These are phyloP conservation scores for Magnaporthiopsis poae DNA, from an alignment of 2,329 filamentous ascomycete genomes.

Conservation along the genomic window DNA sequence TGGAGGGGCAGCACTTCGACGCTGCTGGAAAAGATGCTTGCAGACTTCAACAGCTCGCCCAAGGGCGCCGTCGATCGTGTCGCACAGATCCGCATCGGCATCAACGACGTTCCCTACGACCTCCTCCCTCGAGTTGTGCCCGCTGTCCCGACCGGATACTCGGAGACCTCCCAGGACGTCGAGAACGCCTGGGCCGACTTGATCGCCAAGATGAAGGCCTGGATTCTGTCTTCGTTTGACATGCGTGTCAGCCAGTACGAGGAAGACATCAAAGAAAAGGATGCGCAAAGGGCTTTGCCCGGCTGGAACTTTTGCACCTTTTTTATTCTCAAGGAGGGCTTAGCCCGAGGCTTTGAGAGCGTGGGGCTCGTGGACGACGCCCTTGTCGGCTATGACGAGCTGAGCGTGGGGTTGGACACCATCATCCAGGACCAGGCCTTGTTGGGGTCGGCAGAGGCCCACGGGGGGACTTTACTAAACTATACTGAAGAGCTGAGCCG, in stretches of 20 bases:
- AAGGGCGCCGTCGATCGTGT: conserved; percentile 69
- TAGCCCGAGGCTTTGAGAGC: conserved; percentile 89
- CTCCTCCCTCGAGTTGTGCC: conserved; percentile 53
- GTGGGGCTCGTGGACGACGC: conserved; percentile 94
- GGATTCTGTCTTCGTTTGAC: conserved; percentile 85
- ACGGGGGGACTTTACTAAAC: conserved; percentile 61
- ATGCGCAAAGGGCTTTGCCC: conserved; percentile 73
- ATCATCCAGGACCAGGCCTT: conserved; percentile 65
- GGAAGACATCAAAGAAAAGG: conserved; percentile 90
- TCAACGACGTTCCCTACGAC: conserved; percentile 59
- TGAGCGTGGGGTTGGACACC: conserved; percentile 75
- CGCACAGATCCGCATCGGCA: conserved; percentile 71
- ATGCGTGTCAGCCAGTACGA: conserved; percentile 86
- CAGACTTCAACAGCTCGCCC: conserved; percentile 72
- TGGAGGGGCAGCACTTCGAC: conserved; percentile 47
- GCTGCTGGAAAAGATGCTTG: conserved; percentile 76
- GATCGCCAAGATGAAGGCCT: conserved; percentile 72
- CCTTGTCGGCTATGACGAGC: conserved; percentile 85
- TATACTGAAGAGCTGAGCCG: conserved; percentile 65
- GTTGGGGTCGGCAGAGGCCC: conserved; percentile 49
- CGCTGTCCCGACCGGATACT: conserved; percentile 53
- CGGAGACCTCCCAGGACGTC: conserved; percentile 66
- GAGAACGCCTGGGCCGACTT: conserved; percentile 77
- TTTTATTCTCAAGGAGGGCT: conserved; percentile 91
- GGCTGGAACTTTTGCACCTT: conserved; percentile 99